Evolutionary conservation across 2,329 filamentous ascomycete species (phyloP).

Genomic region (Aspergillus sp.): DNA sequence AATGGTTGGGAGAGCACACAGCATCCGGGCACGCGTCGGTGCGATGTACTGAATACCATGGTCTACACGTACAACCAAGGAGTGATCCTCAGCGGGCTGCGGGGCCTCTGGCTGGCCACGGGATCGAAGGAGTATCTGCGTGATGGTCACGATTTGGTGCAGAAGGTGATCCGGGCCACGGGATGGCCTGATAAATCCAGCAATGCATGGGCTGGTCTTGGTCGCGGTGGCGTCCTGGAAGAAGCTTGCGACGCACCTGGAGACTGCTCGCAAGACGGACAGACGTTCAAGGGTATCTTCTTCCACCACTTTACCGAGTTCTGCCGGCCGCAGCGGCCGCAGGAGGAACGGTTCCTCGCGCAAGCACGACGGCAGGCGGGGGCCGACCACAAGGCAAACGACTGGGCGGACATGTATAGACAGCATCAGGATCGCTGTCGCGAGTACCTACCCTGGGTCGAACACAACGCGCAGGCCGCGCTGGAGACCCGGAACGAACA

Average conservation of each 20-base stretch:
- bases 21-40: conserved; percentile 59
- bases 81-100: conserved; percentile 72
- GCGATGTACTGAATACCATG: conserved; percentile 76
- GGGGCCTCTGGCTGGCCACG: conserved; percentile 71
- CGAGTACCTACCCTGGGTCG: conserved; percentile 65
- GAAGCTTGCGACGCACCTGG: conserved; percentile 71
- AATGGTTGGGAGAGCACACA: conserved; percentile 50
- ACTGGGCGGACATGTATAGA: conserved; percentile 36
- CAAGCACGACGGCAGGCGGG: conserved; percentile 12
- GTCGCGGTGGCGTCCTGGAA: conserved; percentile 71
- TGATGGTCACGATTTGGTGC: conserved; percentile 72
- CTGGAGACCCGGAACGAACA: conserved; percentile 56
- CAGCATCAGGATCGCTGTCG: conserved; percentile 55
- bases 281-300: conserved; percentile 92
- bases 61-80: conserved; percentile 96
- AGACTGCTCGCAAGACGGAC: conserved; percentile 70
- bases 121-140: conserved; percentile 61
- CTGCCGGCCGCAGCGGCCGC: conserved; percentile 56
- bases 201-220: conserved; percentile 62
- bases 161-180: conserved; percentile 66
- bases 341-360: conserved; percentile 39
- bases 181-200: conserved; percentile 52
- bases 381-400: conserved; percentile 28
- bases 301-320: conserved; percentile 81
- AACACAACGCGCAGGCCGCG: conserved; percentile 67